Evolutionary conservation across 2,329 filamentous ascomycete species (phyloP).

Genomic region (Colletotrichum australisinense): DNA sequence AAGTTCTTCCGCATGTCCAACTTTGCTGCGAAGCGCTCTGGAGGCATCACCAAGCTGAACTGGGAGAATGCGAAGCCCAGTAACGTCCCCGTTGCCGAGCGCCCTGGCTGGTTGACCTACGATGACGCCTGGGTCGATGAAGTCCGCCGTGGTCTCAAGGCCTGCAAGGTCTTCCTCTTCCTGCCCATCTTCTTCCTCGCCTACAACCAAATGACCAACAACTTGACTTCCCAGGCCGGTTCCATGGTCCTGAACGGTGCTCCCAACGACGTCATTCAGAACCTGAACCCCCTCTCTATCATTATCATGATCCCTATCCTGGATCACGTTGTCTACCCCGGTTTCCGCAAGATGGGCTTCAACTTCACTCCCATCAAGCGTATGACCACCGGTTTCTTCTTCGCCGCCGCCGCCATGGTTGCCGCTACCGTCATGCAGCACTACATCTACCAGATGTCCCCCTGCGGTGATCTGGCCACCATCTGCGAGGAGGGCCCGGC

Average conservation of each 20-base stretch:
- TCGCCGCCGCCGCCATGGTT: constrained; percentile 72
- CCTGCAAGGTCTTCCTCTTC: constrained; percentile 79
- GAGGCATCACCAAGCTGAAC: constrained; percentile 71
- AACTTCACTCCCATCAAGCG: constrained; percentile 81
- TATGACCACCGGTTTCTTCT: constrained; percentile 77
- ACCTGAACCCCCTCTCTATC: constrained; percentile 80
- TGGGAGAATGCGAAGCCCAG: constrained; percentile 79
- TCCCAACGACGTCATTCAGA: constrained; percentile 82
- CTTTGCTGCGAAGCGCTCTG: constrained; percentile 72
- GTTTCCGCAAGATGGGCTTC: constrained; percentile 71
- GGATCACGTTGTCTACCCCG: constrained; percentile 77
- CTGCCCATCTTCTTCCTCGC: constrained; percentile 72
- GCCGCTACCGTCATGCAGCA: constrained; percentile 67
- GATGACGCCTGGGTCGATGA: constrained; percentile 88
- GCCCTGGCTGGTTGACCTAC: constrained; percentile 82
- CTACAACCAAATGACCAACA: constrained; percentile 71
- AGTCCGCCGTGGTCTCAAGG: constrained; percentile 75
- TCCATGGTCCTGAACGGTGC: constrained; percentile 76
- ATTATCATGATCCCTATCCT: constrained; percentile 80
- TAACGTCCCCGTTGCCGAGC: constrained; percentile 62
- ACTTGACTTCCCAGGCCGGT: constrained; percentile 72
- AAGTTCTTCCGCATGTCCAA: constrained; percentile 73
- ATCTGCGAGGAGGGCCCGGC: constrained; percentile 61
- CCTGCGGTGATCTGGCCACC: constrained; percentile 68
- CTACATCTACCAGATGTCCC: constrained; percentile 72